Conservation (phyloP, 2,329 filamentous ascomycete species). For the Paraphoma sp. region DNA sequence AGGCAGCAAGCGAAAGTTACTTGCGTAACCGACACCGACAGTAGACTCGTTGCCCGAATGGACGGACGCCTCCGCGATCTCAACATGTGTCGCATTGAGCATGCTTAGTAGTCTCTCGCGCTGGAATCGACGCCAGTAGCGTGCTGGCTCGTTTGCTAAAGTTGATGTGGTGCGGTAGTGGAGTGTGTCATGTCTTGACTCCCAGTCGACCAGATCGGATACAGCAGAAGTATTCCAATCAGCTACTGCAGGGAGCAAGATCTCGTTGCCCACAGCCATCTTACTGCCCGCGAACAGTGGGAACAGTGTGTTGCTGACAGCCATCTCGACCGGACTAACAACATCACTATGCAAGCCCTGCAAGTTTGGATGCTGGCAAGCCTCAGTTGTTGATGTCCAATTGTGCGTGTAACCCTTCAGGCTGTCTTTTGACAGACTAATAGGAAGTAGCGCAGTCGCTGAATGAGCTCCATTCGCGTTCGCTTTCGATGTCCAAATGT, state of each 20-base stretch:
- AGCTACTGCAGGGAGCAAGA: conserved; percentile 55
- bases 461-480: conserved; percentile 43
- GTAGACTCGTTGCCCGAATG: conserved; percentile 19
- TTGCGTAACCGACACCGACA: conserved; percentile 33
- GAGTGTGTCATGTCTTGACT: conserved; percentile 48
- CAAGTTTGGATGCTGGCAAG: conserved; percentile 53
- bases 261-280: conserved; percentile 58
- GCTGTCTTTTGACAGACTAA: conserved; percentile 38
- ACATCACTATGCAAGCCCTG: conserved; percentile 58
- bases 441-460: conserved; percentile 45
- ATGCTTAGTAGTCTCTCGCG: conserved; percentile 77
- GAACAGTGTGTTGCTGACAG: conserved; percentile 53
- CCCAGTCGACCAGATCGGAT: conserved; percentile 43
- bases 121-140: conserved; percentile 75
- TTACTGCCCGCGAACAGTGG: conserved; percentile 59
- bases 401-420: conserved; percentile 55
- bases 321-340: conserved; percentile 53
- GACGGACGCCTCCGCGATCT: conserved; percentile 52
- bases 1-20: conserved; percentile 50
- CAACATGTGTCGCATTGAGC: conserved; percentile 68
- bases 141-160: conserved; percentile 51
- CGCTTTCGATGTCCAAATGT: conserved; percentile 45
- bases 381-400: conserved; percentile 52
- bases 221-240: conserved; percentile 49
- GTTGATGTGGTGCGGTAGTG: conserved; percentile 58